Evolutionary conservation across 2,329 filamentous ascomycete species (phyloP), one percentile per base, ranked within the genome.

Genomic region (Ceratocystis colombiana): DNA sequence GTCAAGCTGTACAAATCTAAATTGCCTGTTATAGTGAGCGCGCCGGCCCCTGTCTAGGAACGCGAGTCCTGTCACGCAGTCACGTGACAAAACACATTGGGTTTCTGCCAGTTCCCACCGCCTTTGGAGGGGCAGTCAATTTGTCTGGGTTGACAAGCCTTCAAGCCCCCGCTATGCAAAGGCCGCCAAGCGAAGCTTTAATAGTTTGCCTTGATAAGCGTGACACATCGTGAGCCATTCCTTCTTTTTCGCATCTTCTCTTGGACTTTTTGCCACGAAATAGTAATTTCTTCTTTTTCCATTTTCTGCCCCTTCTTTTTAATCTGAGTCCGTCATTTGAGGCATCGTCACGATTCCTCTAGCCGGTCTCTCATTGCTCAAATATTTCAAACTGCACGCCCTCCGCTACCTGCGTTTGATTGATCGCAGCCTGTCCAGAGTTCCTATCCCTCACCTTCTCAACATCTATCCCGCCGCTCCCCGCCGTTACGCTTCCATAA

Each of bases 401-500:
- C 79, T 70, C 74, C 76, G 72, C 76, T 82, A 66, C 76, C 73
- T 68, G 71, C 74, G 59, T 64, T 73, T 62, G 69, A 75, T 66
- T 72, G 74, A 64, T 33, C 73, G 73, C 71, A 73, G 72, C 69
- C 71, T 76, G 61, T 74, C 75, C 70, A 75, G 73, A 73, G 71
- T 75, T 48, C 71, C 41, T 3, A 70, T 72, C 68, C 70, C 64
- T 69, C 70, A 71, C 72, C 70, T 73, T 75, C 69, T 73, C 79
- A 71, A 74, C 78, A 69, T 79, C 61, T 70, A 61, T 67, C 70
- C 78, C 68, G 28, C 28, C 55, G 30, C 17, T 1, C 3, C 17
- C 12, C 55, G 55, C 33, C 76, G 64, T 25, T 67, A 46, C 30
- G 59, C 41, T 1, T 68, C 80, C 75, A 84, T 81, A 74, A 88